phyloP scores from a whole-genome alignment of 1,139 yeast genomes.

The Trichomonascaceae sp. region DNA sequence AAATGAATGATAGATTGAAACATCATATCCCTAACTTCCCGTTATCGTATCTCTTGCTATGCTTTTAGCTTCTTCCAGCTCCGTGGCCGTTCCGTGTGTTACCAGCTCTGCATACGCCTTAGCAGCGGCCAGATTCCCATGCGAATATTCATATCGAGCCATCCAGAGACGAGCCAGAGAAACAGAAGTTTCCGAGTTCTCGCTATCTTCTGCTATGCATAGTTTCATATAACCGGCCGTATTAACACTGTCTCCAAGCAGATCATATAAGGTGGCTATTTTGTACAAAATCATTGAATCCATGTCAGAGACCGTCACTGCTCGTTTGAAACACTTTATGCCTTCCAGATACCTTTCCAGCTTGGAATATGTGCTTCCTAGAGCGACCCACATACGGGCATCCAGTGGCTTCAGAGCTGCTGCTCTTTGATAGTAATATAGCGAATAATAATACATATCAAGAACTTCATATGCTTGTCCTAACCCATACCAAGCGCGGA shows the following conservation, averaged over 20 bases:
- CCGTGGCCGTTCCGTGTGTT: slow-evolving; percentile 73
- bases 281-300: slow-evolving; percentile 56
- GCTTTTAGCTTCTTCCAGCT: slow-evolving; percentile 81
- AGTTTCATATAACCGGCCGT: slow-evolving; percentile 64
- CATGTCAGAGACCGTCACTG: slow-evolving; percentile 41
- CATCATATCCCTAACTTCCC: not conserved
- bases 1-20: not conserved
- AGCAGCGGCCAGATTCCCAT: slow-evolving; percentile 59
- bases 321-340: slow-evolving; percentile 48
- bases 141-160: slow-evolving; percentile 60
- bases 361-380: slow-evolving; percentile 85
- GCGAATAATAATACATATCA: slow-evolving; percentile 89
- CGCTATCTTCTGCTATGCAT: slow-evolving; percentile 60
- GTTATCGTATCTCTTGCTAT: slow-evolving; percentile 55
- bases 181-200: slow-evolving; percentile 61
- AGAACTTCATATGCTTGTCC: slow-evolving; percentile 98
- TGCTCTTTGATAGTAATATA: slow-evolving; percentile 89
- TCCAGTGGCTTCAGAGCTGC: slow-evolving; percentile 84
- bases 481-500: slow-evolving; percentile 96
- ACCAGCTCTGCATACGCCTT: slow-evolving; percentile 69
- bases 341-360: slow-evolving; percentile 64
- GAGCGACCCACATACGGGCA: slow-evolving; percentile 94
- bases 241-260: slow-evolving; percentile 44
- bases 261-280: slow-evolving; percentile 63
- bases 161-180: slow-evolving; percentile 85